Conservation (phyloP, 2,329 filamentous ascomycete species). For the Epichloe scottii region DNA sequence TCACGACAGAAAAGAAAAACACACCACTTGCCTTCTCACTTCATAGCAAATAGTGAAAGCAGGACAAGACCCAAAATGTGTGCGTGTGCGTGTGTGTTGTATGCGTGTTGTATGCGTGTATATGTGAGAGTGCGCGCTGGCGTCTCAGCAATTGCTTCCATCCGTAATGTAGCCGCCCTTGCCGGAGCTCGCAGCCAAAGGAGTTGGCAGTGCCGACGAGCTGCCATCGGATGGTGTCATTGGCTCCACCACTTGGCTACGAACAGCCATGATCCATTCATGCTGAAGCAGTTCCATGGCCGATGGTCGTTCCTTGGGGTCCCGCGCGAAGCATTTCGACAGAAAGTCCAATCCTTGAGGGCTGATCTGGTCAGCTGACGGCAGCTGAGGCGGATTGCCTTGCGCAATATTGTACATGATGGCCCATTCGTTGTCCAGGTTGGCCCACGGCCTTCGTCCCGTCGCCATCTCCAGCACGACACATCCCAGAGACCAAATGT, state of each 20-base stretch:
- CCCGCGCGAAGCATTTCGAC: slow-evolving; percentile 71
- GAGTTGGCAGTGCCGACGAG: slow-evolving; percentile 26
- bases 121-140: background rate
- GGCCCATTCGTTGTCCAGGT: slow-evolving; percentile 96
- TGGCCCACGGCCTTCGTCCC: slow-evolving; percentile 85
- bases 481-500: slow-evolving; percentile 94
- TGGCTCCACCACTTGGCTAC: slow-evolving; percentile 52
- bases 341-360: slow-evolving; percentile 79
- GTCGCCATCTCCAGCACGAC: slow-evolving; percentile 98
- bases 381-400: slow-evolving; percentile 82
- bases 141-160: slow-evolving; percentile 6
- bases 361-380: slow-evolving; percentile 71
- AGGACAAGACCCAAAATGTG: background rate
- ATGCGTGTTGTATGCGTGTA: background rate
- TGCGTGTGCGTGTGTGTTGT: background rate
- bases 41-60: background rate
- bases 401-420: slow-evolving; percentile 99
- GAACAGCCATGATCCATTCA: slow-evolving; percentile 69
- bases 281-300: slow-evolving; percentile 87
- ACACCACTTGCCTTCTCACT: background rate
- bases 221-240: slow-evolving; percentile 47
- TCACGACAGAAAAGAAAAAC: too few relatives aligned
- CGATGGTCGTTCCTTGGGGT: slow-evolving; percentile 65
- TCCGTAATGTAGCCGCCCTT: slow-evolving; percentile 17
- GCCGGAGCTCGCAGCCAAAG: slow-evolving; percentile 19